phyloP scores from a whole-genome alignment of 2,329 filamentous ascomycete genomes.

The Atkinsonella texensis region DNA sequence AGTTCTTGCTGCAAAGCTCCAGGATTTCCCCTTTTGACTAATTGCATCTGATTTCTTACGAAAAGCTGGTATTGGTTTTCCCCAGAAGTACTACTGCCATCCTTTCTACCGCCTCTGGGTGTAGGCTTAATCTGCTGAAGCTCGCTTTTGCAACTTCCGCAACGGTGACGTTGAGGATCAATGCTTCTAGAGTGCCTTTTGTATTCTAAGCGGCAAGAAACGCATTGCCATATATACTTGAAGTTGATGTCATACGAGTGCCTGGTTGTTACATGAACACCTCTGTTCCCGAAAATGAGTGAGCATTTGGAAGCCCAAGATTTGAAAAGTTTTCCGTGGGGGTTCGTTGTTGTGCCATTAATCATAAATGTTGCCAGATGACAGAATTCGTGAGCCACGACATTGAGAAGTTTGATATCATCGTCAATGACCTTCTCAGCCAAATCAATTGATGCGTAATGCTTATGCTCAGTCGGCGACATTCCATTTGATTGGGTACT shows the following conservation, averaged over 20 bases:
- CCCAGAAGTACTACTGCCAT: conserved; percentile 11
- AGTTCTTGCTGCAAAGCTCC: conserved; percentile 51
- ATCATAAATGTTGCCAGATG: conserved; percentile 91
- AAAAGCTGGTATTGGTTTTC: conserved; percentile 37
- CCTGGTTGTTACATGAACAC: conserved; percentile 74
- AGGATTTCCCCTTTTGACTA: conserved; percentile 44
- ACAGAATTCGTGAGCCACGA: conserved; percentile 93
- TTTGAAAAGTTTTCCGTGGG: conserved; percentile 80
- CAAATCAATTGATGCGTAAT: conserved; percentile 74
- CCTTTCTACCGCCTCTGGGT: conserved; percentile 28
- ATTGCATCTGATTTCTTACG: conserved; percentile 56
- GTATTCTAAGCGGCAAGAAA: conserved; percentile 55
- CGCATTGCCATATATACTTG: conserved; percentile 81
- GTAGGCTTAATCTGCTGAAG: conserved; percentile 71
- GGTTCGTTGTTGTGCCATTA: conserved; percentile 58
- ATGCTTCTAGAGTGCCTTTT: conserved; percentile 82
- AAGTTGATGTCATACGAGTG: conserved; percentile 85
- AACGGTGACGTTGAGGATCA: conserved; percentile 57
- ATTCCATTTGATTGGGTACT: conserved; percentile 15
- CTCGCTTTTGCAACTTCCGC: conserved; percentile 59
- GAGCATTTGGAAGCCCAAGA: conserved; percentile 50
- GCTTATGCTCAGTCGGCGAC: conserved; percentile 24
- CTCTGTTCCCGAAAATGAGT: conserved; percentile 43
- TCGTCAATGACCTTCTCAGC: conserved; percentile 79
- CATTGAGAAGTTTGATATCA: conserved; percentile 68